Percentiles rank a stretch among this genome's conserved stretches.
Conservation (phyloP, 805 yeast species). For the Zygoascus ofunaensis region DNA sequence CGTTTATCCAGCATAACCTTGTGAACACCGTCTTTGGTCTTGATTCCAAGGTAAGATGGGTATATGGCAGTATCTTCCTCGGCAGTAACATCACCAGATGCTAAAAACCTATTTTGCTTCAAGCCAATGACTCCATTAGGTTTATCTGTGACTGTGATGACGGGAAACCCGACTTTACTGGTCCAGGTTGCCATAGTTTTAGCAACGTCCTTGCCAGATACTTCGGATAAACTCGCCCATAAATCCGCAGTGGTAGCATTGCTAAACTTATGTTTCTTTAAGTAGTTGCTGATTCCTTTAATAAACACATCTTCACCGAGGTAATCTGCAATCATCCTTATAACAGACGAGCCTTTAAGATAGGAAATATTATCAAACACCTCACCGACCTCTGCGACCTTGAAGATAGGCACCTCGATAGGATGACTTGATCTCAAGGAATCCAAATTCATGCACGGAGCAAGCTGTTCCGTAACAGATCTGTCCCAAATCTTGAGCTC, state of each 20-base stretch:
- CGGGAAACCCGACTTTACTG: slow-evolving; percentile 68
- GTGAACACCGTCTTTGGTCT: slow-evolving; percentile 42
- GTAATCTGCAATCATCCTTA: slow-evolving; percentile 74
- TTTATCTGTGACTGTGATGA: slow-evolving; percentile 58
- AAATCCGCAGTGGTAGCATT: slow-evolving; percentile 69
- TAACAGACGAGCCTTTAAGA: slow-evolving; percentile 68
- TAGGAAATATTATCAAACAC: slow-evolving; percentile 80
- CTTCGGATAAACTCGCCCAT: slow-evolving; percentile 65
- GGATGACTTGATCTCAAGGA: slow-evolving; percentile 77
- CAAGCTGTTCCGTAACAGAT: slow-evolving; percentile 66
- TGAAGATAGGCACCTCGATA: slow-evolving; percentile 70
- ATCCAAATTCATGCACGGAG: slow-evolving; percentile 61
- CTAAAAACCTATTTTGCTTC: slow-evolving; percentile 64
- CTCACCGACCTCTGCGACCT: slow-evolving; percentile 73
- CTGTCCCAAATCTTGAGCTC: slow-evolving; percentile 83
- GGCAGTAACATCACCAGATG: slow-evolving; percentile 67
- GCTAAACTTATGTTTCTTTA: slow-evolving; percentile 67
- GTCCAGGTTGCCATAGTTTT: slow-evolving; percentile 76
- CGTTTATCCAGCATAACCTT: slow-evolving; percentile 4
- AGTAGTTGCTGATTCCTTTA: slow-evolving; percentile 69
- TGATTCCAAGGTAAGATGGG: slow-evolving; percentile 51
- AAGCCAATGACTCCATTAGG: slow-evolving; percentile 39
- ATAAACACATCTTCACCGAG: slow-evolving; percentile 69
- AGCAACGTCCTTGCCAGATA: slow-evolving; percentile 63
- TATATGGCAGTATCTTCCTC: slow-evolving; percentile 62